These are phyloP conservation scores for Pyrenula aspistea DNA, from an alignment of 495 filamentous ascomycete genomes.

Conservation along the genomic window DNA sequence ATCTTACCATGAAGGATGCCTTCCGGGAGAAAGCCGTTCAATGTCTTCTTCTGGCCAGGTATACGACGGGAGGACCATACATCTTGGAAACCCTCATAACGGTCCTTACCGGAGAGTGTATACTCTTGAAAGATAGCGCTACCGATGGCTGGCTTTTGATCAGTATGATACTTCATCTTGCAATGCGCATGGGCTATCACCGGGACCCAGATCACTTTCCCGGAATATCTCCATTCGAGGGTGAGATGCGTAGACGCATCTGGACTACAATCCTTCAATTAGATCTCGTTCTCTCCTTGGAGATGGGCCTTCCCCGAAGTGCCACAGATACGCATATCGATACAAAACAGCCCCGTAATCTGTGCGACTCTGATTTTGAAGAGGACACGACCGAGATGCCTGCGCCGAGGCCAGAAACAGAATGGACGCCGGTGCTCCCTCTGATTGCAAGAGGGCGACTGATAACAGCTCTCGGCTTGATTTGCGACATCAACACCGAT, in stretches of 20 bases:
- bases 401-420: constrained; percentile 7
- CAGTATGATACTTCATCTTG: constrained; percentile 23
- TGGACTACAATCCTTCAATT: constrained; percentile 39
- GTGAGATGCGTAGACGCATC: constrained; percentile 42
- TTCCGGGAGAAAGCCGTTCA: constrained; percentile 20
- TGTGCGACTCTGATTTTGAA: constrained; percentile 21
- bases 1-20: too few species aligned
- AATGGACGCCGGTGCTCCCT: constrained; percentile 8
- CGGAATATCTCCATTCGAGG: constrained; percentile 39
- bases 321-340: constrained; percentile 19
- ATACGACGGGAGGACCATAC: constrained; percentile 25
- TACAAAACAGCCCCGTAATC: constrained; percentile 26
- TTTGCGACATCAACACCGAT: constrained; percentile 3
- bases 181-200: constrained; percentile 45
- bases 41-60: constrained; percentile 24
- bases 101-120: constrained; percentile 23
- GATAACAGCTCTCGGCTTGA: constrained; percentile 3
- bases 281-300: constrained; percentile 31
- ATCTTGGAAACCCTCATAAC: constrained; percentile 27
- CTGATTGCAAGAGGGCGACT: constrained; percentile 6
- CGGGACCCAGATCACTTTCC: constrained; percentile 39
- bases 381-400: constrained; percentile 15
- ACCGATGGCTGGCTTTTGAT: constrained; percentile 27
- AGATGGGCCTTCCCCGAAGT: constrained; percentile 26
- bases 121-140: constrained; percentile 16